Evolutionary conservation across 2,329 filamentous ascomycete species (phyloP).

Genomic region (Penicillium sp.): DNA sequence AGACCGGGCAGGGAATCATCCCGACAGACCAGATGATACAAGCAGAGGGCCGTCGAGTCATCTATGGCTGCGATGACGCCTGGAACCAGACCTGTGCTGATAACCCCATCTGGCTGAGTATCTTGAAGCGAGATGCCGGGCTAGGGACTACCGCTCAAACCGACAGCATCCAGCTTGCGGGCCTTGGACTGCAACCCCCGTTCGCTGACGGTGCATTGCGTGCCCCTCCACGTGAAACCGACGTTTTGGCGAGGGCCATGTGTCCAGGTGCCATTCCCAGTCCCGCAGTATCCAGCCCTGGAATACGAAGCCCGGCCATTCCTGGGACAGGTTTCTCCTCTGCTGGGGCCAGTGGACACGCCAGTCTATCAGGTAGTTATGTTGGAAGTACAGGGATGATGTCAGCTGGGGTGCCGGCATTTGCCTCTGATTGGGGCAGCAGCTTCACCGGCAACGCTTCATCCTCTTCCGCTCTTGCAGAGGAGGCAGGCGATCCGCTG

Average conservation of each 20-base stretch:
- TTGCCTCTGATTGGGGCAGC: slow-evolving; percentile 34
- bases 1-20: slow-evolving; percentile 31
- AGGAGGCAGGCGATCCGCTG: slow-evolving; percentile 31
- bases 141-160: slow-evolving; percentile 31
- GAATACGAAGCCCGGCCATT: slow-evolving; percentile 32
- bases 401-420: slow-evolving; percentile 25
- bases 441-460: slow-evolving; percentile 29
- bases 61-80: slow-evolving; percentile 34
- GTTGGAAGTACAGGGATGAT: slow-evolving; percentile 32
- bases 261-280: slow-evolving; percentile 25
- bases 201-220: slow-evolving; percentile 39
- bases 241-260: slow-evolving; percentile 23
- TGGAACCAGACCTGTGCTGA: slow-evolving; percentile 47
- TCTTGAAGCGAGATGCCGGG: slow-evolving; percentile 44
- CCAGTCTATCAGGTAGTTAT: slow-evolving; percentile 35
- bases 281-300: slow-evolving; percentile 27
- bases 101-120: slow-evolving; percentile 44
- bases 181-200: slow-evolving; percentile 43
- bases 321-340: slow-evolving; percentile 32
- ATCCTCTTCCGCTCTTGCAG: slow-evolving; percentile 31
- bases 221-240: slow-evolving; percentile 33
- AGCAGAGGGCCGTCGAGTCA: slow-evolving; percentile 32
- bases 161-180: slow-evolving; percentile 33
- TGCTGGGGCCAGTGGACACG: slow-evolving; percentile 33
- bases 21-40: slow-evolving; percentile 39